These are phyloP conservation scores for Elsinoe ampelina DNA, from an alignment of 2,329 filamentous ascomycete genomes.

Conservation along the genomic window DNA sequence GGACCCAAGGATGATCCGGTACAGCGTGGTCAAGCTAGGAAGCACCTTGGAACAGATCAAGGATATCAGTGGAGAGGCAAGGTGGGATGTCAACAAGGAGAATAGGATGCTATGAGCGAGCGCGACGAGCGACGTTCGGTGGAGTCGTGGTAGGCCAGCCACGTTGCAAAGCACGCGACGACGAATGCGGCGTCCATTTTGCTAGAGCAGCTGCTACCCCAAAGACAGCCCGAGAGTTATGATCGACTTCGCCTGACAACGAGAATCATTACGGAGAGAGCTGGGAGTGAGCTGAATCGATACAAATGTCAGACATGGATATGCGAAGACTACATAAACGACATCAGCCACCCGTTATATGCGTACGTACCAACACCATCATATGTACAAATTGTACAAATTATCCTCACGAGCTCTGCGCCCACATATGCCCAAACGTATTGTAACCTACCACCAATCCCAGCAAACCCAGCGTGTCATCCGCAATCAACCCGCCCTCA, in stretches of 20 bases:
- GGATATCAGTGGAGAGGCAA: slow-evolving; percentile 46
- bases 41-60: slow-evolving; percentile 53
- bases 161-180: background rate
- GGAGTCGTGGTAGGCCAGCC: background rate
- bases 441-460: slow-evolving; percentile 14
- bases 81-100: slow-evolving; percentile 35
- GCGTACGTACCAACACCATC: background rate
- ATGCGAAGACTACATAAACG: background rate
- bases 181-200: background rate
- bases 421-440: slow-evolving; percentile 16
- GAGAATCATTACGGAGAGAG: no score
- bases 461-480: slow-evolving; percentile 14
- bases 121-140: background rate
- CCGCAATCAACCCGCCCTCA: slow-evolving; percentile 14
- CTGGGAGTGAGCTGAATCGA: background rate
- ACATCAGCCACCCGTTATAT: background rate
- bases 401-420: slow-evolving; percentile 9
- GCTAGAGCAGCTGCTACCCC: background rate
- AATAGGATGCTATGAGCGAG: background rate
- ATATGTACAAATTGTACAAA: background rate
- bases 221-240: background rate
- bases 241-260: background rate
- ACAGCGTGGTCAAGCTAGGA: slow-evolving; percentile 79
- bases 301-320: background rate
- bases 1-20: slow-evolving; percentile 84